Evolutionary conservation across 2,329 filamentous ascomycete genomes (phyloP).

Genomic region (Apiospora sp.): DNA sequence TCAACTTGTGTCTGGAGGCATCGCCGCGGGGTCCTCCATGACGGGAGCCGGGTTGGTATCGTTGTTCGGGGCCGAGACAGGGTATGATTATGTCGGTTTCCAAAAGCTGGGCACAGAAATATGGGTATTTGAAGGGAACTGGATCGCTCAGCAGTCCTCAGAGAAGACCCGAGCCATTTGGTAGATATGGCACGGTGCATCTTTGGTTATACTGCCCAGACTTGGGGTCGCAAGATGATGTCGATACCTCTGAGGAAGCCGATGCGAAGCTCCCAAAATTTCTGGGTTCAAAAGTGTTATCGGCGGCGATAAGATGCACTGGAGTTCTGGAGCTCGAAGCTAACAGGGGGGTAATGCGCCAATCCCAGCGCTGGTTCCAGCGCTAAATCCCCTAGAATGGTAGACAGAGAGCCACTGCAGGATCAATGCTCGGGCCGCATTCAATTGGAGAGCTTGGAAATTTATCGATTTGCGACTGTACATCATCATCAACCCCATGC

Average conservation of each 20-base stretch:
- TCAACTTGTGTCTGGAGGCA: slow-evolving; percentile 40
- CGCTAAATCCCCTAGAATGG: not conserved
- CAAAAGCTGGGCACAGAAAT: slow-evolving; percentile 57
- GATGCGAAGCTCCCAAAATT: slow-evolving; percentile 15
- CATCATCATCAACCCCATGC: slow-evolving; percentile 11
- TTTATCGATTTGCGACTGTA: slow-evolving; percentile 25
- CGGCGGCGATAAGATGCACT: slow-evolving; percentile 3
- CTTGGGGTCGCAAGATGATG: not conserved
- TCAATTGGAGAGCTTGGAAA: slow-evolving; percentile 23
- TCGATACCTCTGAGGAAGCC: not conserved
- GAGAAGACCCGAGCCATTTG: slow-evolving; percentile 52
- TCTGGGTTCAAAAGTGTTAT: slow-evolving; percentile 7
- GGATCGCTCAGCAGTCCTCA: slow-evolving; percentile 51
- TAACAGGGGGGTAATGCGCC: not conserved
- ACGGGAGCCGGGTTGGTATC: slow-evolving; percentile 25
- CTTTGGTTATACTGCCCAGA: not conserved
- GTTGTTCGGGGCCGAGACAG: not conserved
- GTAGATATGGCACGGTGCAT: slow-evolving; percentile 56
- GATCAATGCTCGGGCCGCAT: slow-evolving; percentile 28
- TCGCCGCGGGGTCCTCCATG: slow-evolving; percentile 37
- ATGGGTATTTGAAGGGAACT: slow-evolving; percentile 50
- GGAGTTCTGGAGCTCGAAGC: not conserved
- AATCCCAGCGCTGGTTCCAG: not conserved
- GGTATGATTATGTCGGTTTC: slow-evolving; percentile 32
- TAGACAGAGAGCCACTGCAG: not conserved